Conservation (phyloP, 345 rosid species). For the Eutrema yunnanense region DNA sequence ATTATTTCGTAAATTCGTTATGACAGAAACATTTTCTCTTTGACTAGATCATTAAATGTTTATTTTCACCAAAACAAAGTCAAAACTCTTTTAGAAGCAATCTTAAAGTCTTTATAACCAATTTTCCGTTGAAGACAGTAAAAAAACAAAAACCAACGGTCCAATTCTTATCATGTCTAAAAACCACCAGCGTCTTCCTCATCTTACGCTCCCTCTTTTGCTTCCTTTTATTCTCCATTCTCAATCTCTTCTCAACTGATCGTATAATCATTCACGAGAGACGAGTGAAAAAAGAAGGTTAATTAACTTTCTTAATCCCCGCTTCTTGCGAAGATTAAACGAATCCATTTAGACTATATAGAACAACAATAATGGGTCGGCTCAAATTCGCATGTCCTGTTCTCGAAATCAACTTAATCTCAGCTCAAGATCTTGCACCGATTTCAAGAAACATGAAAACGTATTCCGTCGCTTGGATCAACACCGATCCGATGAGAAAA, state of each 20-base stretch:
- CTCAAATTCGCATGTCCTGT: slow-evolving; percentile 47
- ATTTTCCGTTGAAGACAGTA: slow-evolving; percentile 1
- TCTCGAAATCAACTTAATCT: slow-evolving; percentile 63
- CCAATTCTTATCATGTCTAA: slow-evolving; percentile 18
- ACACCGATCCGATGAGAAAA: slow-evolving; percentile 58
- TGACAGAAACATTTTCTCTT: background rate
- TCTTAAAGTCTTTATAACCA: slow-evolving; percentile 10
- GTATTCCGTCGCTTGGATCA: slow-evolving; percentile 74
- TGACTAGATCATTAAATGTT: background rate
- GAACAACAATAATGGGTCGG: slow-evolving; percentile 12
- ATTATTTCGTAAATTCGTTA: background rate
- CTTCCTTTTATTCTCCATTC: slow-evolving; percentile 21
- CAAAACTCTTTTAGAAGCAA: background rate
- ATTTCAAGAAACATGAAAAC: slow-evolving; percentile 78
- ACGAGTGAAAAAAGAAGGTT: slow-evolving; percentile 1
- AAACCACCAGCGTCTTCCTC: slow-evolving; percentile 20
- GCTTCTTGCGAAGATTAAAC: slow-evolving; percentile 13
- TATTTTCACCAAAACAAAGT: background rate
- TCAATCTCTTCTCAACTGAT: slow-evolving; percentile 4
- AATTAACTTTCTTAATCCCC: slow-evolving; percentile 6
- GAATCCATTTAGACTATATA: background rate
- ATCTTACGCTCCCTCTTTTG: slow-evolving; percentile 16
- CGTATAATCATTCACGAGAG: slow-evolving; percentile 4
- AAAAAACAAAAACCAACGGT: slow-evolving; percentile 21
- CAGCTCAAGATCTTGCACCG: slow-evolving; percentile 72